Evolutionary conservation across 176 grass and related monocot genomes (phyloP).

Genomic region (Stipa capillata): DNA sequence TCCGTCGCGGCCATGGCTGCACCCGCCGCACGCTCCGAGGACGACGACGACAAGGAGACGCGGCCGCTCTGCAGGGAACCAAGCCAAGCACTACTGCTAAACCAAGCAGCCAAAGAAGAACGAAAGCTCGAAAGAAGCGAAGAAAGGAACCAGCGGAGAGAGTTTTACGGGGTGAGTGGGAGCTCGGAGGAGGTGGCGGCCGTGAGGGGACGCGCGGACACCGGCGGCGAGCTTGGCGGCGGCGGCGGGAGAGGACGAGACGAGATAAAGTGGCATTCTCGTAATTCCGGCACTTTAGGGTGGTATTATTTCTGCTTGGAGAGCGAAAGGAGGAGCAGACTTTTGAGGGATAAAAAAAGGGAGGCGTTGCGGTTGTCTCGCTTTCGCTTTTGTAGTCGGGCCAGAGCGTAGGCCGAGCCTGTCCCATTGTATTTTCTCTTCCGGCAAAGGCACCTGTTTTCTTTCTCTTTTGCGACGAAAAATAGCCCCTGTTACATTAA

Average conservation of each 20-base stretch:
- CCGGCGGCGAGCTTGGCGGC: constrained; percentile 18
- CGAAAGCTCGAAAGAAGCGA: neutral
- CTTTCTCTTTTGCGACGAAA: too few relatives aligned
- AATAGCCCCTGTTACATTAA: too few relatives aligned
- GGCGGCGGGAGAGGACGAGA: constrained; percentile 2
- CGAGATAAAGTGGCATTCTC: constrained; percentile 25
- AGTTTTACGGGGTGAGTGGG: neutral
- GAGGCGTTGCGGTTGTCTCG: neutral
- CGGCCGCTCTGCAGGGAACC: neutral
- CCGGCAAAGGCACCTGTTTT: too few relatives aligned
- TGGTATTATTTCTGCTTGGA: neutral
- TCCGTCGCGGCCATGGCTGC: neutral
- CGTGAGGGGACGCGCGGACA: neutral
- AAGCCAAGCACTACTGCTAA: neutral
- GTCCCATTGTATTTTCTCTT: too few relatives aligned
- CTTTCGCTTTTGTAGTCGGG: too few relatives aligned
- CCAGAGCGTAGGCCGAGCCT: too few relatives aligned
- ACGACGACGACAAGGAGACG: neutral
- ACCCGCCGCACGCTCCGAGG: neutral
- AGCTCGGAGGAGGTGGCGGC: neutral
- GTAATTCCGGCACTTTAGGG: neutral
- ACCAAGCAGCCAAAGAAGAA: neutral
- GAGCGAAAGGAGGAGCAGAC: neutral
- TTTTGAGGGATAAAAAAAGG: neutral
- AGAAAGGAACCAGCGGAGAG: neutral